Evolutionary conservation across 2,329 filamentous ascomycete species (phyloP).

Genomic region (Pestalotiopsis sp.): DNA sequence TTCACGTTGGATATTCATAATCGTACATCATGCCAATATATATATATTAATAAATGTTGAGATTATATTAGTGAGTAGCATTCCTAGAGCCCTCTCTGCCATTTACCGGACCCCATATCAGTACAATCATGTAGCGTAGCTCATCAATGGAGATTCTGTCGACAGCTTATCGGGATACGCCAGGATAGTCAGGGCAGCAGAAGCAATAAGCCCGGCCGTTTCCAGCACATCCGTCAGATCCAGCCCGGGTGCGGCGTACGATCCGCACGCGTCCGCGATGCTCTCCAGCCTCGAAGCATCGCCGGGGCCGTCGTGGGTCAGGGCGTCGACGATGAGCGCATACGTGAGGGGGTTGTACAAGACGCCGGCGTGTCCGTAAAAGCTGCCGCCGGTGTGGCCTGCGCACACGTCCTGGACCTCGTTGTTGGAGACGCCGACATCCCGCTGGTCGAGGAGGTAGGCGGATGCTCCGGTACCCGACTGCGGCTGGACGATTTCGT

Average conservation of each 20-base stretch:
- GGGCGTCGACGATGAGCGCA: conserved; percentile 11
- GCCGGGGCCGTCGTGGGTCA: conserved; percentile 1
- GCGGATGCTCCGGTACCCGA: conserved; percentile 46
- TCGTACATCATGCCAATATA: too few species aligned
- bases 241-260: conserved; percentile 8
- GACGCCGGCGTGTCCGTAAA: conserved; percentile 14
- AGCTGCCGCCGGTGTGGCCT: conserved; percentile 37
- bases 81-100: neutral
- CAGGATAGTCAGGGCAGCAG: neutral
- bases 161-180: conserved; percentile 8
- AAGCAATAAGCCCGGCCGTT: conserved; percentile 10
- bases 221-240: conserved; percentile 7
- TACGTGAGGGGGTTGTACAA: conserved; percentile 14
- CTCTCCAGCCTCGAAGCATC: conserved; percentile 4
- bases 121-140: neutral
- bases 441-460: conserved; percentile 39
- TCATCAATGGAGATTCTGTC: conserved; percentile 4
- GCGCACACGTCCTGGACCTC: conserved; percentile 47
- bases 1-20: too few species aligned
- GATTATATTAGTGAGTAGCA: neutral
- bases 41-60: too few species aligned
- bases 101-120: neutral
- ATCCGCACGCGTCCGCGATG: conserved; percentile 1
- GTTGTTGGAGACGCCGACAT: conserved; percentile 47
- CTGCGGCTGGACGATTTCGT: conserved; percentile 56